Evolutionary conservation across 208 protist genomes (phyloP).

Genomic region (Trypanosoma mega): DNA sequence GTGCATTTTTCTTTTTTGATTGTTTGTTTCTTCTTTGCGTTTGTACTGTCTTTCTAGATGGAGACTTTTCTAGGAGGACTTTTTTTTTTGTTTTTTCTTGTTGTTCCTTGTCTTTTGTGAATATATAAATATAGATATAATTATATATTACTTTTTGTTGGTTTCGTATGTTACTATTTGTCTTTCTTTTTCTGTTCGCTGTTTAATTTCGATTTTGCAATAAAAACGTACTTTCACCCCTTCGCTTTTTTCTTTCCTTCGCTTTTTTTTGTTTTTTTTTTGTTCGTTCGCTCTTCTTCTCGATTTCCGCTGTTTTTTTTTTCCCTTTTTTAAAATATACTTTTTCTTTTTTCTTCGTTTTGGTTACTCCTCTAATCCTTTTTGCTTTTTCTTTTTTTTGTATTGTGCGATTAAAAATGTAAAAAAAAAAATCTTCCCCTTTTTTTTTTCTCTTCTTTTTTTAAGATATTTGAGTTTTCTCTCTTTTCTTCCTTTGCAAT

Average conservation of each 20-base stretch:
- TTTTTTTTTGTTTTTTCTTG: constrained; percentile 54
- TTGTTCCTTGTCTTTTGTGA: not conserved
- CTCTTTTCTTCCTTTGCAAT: not conserved
- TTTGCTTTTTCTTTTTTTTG: constrained; percentile 2
- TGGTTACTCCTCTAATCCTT: too few relatives aligned
- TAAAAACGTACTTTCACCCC: not conserved
- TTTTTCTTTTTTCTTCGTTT: constrained; percentile 8
- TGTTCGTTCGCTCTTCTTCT: not conserved
- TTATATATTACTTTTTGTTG: not conserved
- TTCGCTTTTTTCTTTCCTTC: too few relatives aligned
- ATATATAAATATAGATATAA: constrained; percentile 7
- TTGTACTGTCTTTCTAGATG: too few relatives aligned
- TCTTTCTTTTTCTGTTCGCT: not conserved
- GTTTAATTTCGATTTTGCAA: too few relatives aligned
- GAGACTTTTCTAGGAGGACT: too few relatives aligned
- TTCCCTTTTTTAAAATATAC: not conserved
- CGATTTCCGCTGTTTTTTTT: not conserved
- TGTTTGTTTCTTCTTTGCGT: too few relatives aligned
- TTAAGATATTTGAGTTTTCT: constrained; percentile 17
- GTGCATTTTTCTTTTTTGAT: constrained; percentile 55
- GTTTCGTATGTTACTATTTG: not conserved
- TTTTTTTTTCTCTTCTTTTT: constrained; percentile 13
- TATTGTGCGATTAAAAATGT: not conserved
- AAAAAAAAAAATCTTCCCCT: constrained; percentile 6
- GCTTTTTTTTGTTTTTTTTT: not conserved